Evolutionary conservation across 2,329 filamentous ascomycete species (phyloP), one percentile per base, ranked within the genome.

Genomic region (Trichoderma hamatum): DNA sequence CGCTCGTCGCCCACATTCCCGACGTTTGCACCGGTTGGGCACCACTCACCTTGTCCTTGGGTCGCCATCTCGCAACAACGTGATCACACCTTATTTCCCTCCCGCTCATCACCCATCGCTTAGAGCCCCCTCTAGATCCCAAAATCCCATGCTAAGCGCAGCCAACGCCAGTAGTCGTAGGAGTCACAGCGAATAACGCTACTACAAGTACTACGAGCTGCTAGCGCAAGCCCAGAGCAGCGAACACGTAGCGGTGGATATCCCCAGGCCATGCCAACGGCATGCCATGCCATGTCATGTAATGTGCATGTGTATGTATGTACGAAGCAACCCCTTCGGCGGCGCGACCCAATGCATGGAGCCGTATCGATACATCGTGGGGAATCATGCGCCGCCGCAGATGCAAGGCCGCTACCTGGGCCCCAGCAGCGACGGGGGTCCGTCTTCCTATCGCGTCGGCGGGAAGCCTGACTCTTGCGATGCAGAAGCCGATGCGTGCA

Each of bases 241-340:
- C 55, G 58, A 61, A 61, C 58, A 61, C 58, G 58, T 61, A 61
- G 58, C 58, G 58, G 58, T 61, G 58, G 58, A 30, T 49, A 24
- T 19, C 51, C 24, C 51, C n/a, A 10, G 52, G 30, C 54, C 54
- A 58, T 36, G 54, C 30, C 30, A 36, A 9, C 24, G 46, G n/a
- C 46, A 28, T 30, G 51, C 51, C 51, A 54, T 54, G 51, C 51
- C 51, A 54, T 54, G 54, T 19, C 30, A 56, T 56, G 54, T 28
- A 26, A 30, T 54, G 39, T n/a, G 39, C 32, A 58, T 58, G 55
- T 30, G 5, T 26, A 54, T 54, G 26, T 30, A 58, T 39, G 32
- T 58, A 36, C 28, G 52, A 32, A n/a, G 52, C 52, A 56, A 34
- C 54, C 24, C 46, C 46, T 51, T 51, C 24, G 52, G n/a, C 30